phyloP scores from a whole-genome alignment of 1,284 basidiomycete species.

The Inonotus hispidus region DNA sequence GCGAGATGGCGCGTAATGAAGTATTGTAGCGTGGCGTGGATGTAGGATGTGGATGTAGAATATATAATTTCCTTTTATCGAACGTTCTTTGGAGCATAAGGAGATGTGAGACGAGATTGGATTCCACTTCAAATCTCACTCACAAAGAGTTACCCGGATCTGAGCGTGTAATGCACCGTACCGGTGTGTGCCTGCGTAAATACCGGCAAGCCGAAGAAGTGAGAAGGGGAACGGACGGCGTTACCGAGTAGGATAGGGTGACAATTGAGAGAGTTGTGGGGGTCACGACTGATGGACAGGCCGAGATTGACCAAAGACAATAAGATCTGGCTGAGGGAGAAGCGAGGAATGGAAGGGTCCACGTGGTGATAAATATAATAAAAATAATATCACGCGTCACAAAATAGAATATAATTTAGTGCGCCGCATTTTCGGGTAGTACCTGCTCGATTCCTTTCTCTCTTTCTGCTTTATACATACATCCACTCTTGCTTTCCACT shows the following conservation, averaged over 20 bases:
- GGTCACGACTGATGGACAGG: neutral
- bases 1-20: neutral
- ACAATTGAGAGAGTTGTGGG: neutral
- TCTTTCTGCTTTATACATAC: neutral
- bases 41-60: neutral
- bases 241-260: neutral
- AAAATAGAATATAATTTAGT: neutral
- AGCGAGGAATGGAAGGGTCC: neutral
- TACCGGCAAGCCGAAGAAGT: neutral
- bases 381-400: neutral
- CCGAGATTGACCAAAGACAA: conserved; percentile 2
- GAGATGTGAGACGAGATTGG: neutral
- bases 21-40: neutral
- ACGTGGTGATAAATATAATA: neutral
- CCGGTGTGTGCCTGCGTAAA: neutral
- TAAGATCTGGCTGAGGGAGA: conserved; percentile 3
- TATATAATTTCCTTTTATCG: neutral
- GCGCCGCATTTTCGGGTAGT: neutral
- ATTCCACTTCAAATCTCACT: too few relatives aligned
- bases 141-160: neutral
- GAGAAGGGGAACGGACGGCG: neutral
- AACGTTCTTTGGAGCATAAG: neutral
- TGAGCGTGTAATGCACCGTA: too few relatives aligned
- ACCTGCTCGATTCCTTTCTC: neutral
- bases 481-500: neutral